These are phyloP conservation scores for Termitomyces sp. DNA, from an alignment of 768 basidiomycete species.

Conservation along the genomic window DNA sequence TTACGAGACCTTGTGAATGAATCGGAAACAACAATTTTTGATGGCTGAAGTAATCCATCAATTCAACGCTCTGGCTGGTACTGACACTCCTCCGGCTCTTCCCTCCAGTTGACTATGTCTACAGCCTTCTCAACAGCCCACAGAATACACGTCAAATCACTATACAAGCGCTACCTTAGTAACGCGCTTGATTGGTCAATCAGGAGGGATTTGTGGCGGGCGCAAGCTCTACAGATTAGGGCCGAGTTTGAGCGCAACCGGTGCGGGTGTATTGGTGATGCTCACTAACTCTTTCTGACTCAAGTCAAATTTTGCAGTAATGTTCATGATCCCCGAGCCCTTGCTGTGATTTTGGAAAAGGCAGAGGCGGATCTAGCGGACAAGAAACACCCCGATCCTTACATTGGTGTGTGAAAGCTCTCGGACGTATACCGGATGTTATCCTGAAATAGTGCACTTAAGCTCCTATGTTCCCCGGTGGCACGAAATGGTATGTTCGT, in stretches of 20 bases:
- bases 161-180: slow-evolving; percentile 84
- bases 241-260: slow-evolving; percentile 93
- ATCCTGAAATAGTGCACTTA: slow-evolving; percentile 7
- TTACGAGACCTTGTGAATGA: neutral
- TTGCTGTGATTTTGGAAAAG: slow-evolving; percentile 72
- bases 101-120: slow-evolving; percentile 39
- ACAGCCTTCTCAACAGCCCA: slow-evolving; percentile 70
- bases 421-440: neutral
- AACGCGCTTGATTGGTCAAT: slow-evolving; percentile 91
- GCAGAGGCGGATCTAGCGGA: slow-evolving; percentile 73
- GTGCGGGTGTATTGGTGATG: slow-evolving; percentile 35
- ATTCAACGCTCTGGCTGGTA: neutral
- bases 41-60: slow-evolving; percentile 15
- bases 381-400: slow-evolving; percentile 86
- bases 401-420: slow-evolving; percentile 67
- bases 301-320: slow-evolving; percentile 42
- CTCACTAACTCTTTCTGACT: neutral
- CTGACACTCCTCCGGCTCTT: slow-evolving; percentile 9
- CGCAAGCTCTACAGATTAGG: slow-evolving; percentile 79
- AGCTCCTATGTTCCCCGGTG: slow-evolving; percentile 85
- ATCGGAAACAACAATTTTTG: slow-evolving; percentile 18
- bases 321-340: slow-evolving; percentile 78
- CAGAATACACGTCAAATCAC: slow-evolving; percentile 83
- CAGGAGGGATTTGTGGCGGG: slow-evolving; percentile 82
- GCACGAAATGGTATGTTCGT: slow-evolving; percentile 87